A percentile compares a stretch with the other conserved stretches of the same genome.
phyloP scores from a whole-genome alignment of 2,329 filamentous ascomycete genomes.

The Aspergillus aculeatinus region DNA sequence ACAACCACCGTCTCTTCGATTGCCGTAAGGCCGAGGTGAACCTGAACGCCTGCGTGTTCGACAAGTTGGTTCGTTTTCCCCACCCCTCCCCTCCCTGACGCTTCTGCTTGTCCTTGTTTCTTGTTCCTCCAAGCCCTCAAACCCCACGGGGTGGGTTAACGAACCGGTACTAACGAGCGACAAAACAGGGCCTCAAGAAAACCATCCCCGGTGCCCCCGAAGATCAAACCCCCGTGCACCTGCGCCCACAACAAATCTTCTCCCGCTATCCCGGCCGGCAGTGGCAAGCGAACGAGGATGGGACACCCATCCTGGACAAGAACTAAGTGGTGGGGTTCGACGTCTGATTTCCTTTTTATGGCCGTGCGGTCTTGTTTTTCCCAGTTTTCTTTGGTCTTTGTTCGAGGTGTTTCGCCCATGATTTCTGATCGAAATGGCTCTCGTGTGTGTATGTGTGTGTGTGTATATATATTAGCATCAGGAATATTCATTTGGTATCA shows the following conservation, averaged over 20 bases:
- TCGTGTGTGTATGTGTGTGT: conserved; percentile 23
- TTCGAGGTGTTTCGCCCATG: conserved; percentile 23
- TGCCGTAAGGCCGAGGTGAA: conserved; percentile 85
- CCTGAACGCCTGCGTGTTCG: conserved; percentile 92
- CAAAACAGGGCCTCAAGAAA: conserved; percentile 72
- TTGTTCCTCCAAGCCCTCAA: background rate
- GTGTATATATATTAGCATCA: conserved; percentile 43
- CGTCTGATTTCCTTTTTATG: background rate
- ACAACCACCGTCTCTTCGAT: conserved; percentile 97
- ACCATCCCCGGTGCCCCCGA: conserved; percentile 71
- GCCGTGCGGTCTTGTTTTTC: background rate
- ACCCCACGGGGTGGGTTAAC: background rate
- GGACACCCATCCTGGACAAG: background rate
- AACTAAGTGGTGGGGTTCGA: background rate
- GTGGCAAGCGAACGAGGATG: background rate
- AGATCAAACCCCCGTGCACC: conserved; percentile 70
- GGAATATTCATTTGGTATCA: conserved; percentile 25
- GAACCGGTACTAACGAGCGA: background rate
- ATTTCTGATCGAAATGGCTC: conserved; percentile 23
- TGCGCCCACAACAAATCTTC: conserved; percentile 57
- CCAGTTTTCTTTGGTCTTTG: conserved; percentile 16
- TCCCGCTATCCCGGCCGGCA: conserved; percentile 38
- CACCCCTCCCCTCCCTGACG: background rate
- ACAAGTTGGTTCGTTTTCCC: conserved; percentile 74
- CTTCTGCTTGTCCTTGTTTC: background rate